Evolutionary conservation across 257 asterid genomes (phyloP), one percentile per base, ranked within the genome.

Genomic region (Rehmannia glutinosa): DNA sequence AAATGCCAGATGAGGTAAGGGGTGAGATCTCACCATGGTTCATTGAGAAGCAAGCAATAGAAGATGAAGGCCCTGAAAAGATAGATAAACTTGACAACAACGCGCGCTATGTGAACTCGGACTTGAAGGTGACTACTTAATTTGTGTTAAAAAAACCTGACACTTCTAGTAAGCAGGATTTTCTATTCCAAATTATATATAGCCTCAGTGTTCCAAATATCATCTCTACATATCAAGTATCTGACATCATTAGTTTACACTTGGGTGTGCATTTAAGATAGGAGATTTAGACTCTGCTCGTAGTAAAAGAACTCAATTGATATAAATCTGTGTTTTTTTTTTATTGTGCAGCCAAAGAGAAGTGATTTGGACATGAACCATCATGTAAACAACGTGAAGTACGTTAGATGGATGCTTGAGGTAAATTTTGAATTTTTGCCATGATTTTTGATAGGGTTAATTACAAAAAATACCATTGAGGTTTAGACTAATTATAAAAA

Each of bases 351-450:
- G 98, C 92, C 97, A 8, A 89, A 83, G 78, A 85, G 98, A 77
- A 83, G 88, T 72, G 98, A 92, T 78, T 60, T 92, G 83, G 98
- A 92, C 90, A 89, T 92, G 97, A 92, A 92, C 79, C 98, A 92
- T 1, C 98, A 92, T 66, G 98, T 92, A 24, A 92, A 92, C 86
- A 85, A 89, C 61, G 98, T 87, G 15, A 92, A 87, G 77, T 89
- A 92, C 57, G 86, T 90, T 2, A 39, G 88, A 50, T 92, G 98
- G 98, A 90, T 92, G 96, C 90, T 89, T 8, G 98, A 92, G 97
- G 98, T 89, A 81, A 76, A 52, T 5, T 27, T 27, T 20, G 1
- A 57, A 56, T 15, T 9, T n/a, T n/a, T n/a, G n/a, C n/a, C n/a
- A n/a, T n/a, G n/a, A n/a, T n/a, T n/a, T n/a, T n/a, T n/a, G n/a